These are phyloP conservation scores for Psilocybe subaeruginosa DNA, from an alignment of 768 basidiomycete species.

Conservation along the genomic window DNA sequence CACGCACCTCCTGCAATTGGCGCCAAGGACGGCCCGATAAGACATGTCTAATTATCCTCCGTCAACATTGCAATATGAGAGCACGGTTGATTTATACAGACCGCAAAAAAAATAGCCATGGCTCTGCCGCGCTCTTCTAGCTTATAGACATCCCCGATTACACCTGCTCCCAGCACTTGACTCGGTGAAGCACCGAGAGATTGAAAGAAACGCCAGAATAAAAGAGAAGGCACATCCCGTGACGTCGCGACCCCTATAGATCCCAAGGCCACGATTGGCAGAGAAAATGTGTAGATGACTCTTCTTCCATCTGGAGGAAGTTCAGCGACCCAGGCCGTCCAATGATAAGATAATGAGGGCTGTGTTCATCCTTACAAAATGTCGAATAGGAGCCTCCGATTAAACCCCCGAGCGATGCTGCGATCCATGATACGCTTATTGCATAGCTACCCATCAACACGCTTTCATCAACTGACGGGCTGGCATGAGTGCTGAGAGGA, in stretches of 20 bases:
- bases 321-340: too few relatives aligned
- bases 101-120: slow-evolving; percentile 61
- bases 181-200: slow-evolving; percentile 64
- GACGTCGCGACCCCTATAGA: slow-evolving; percentile 63
- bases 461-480: not conserved
- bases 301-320: slow-evolving; percentile 60
- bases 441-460: slow-evolving; percentile 27
- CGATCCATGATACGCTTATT: slow-evolving; percentile 38
- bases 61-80: not conserved
- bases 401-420: slow-evolving; percentile 34
- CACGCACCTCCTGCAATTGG: slow-evolving; percentile 56
- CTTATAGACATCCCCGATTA: slow-evolving; percentile 69
- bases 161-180: slow-evolving; percentile 57
- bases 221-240: slow-evolving; percentile 42
- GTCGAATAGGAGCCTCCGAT: slow-evolving; percentile 39
- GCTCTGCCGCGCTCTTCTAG: slow-evolving; percentile 63
- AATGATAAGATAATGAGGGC: not conserved
- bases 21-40: slow-evolving; percentile 65
- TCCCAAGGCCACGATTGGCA: slow-evolving; percentile 61
- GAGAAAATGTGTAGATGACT: slow-evolving; percentile 56
- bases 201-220: slow-evolving; percentile 68
- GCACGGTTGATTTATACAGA: slow-evolving; percentile 22
- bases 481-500: not conserved
- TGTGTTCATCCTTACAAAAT: slow-evolving; percentile 31
- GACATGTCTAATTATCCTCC: slow-evolving; percentile 10